Evolutionary conservation across 179 eudicot genomes (phyloP).

Genomic region (Amaranthus tricolor): DNA sequence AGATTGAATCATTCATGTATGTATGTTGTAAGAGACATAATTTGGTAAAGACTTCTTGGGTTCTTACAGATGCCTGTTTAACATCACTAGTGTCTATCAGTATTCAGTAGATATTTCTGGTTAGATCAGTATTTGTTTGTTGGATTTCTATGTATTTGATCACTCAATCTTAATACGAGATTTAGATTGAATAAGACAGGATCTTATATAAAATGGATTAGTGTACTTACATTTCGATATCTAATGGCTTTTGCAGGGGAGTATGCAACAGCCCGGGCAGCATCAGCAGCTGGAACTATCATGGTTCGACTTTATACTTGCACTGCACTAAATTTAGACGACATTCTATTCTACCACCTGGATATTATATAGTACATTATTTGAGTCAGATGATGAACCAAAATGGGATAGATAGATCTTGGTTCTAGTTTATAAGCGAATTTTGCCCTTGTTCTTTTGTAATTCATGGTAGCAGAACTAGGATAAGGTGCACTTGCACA

Average conservation of each 20-base stretch:
- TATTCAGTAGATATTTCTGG: too few relatives aligned
- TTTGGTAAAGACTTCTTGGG: background rate
- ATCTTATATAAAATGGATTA: background rate
- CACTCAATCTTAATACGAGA: too few relatives aligned
- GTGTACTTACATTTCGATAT: slow-evolving; percentile 3
- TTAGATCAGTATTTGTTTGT: too few relatives aligned
- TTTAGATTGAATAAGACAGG: background rate
- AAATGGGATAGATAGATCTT: background rate
- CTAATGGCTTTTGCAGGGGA: slow-evolving; percentile 58
- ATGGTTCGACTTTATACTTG: slow-evolving; percentile 53
- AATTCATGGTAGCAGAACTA: background rate
- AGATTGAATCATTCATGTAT: background rate
- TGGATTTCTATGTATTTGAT: too few relatives aligned
- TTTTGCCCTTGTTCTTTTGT: background rate
- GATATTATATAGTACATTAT: background rate
- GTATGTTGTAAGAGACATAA: background rate
- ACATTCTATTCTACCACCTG: background rate
- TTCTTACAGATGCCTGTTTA: background rate
- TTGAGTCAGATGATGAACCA: background rate
- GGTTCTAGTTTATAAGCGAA: background rate
- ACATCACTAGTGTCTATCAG: too few relatives aligned
- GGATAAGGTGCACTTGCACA: background rate
- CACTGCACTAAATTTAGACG: background rate
- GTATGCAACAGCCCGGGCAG: slow-evolving; percentile 89
- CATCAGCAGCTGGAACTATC: slow-evolving; percentile 92